Evolutionary conservation across 176 grass and related monocot genomes (phyloP), one percentile per base, ranked within the genome.

Genomic region (Thalia dealbata): DNA sequence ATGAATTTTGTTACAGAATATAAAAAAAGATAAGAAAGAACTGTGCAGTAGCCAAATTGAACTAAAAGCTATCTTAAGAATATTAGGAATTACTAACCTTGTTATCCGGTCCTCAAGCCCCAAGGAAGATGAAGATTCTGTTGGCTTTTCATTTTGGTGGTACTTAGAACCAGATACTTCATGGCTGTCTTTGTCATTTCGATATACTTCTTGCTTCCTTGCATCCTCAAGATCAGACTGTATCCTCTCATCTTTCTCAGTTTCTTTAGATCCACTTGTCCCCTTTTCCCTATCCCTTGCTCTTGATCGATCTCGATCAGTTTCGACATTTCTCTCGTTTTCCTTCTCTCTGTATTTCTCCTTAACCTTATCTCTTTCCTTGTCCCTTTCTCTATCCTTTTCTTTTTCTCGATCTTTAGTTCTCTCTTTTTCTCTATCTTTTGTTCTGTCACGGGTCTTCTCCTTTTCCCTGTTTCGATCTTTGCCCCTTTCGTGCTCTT

Each of bases 51-150:
- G 69, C 10, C 10, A 42, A 54, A 52, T 14, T 19, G 50, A n/a
- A 77, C 14, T 38, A 8, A 50, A 30, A 79, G 21, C 23, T 14
- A 30, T 68, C 16, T 22, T n/a, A 43, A 44, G 38, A 68, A 18
- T 8, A 19, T 7, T n/a, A 43, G 21, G 38, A 14, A 60, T 52
- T 50, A 24, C 52, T 76, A 84, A 93, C 95, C 81, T 99, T 3
- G 58, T 54, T 71, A 99, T 69, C 44, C 84, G 85, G 61, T 92
- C 83, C 70, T 82, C 73, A 52, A 99, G 76, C 61, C 82, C 85
- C 26, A 74, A 60, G 10, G 81, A n/a, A 0, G 75, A 81, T 54
- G 76, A 64, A 60, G 42, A 0, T 18, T 28, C 41, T 15, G n/a
- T 28, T 28, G 22, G 7, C 30, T 28, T 75, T 75, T 75, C 73